A percentile compares a stretch with the other conserved stretches of the same genome.
These are phyloP conservation scores for Eimeria sp. DNA, from an alignment of 169 alveolate species.

Conservation along the genomic window DNA sequence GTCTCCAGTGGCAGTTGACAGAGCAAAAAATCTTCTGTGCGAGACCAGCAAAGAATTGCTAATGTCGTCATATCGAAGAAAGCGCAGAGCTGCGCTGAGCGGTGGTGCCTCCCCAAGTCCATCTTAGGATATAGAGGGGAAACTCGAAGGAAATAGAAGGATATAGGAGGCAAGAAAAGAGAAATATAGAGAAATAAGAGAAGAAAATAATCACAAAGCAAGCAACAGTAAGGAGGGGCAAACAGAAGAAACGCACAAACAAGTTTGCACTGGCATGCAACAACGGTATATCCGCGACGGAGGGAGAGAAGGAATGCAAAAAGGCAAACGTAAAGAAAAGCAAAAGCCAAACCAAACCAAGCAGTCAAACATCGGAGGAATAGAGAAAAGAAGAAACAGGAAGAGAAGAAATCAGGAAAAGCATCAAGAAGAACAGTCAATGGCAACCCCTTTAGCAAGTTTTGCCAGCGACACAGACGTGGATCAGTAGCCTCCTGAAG, in stretches of 20 bases:
- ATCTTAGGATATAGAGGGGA: neutral
- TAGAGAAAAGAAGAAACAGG: neutral
- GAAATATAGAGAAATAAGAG: neutral
- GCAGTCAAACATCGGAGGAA: neutral
- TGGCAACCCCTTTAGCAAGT: neutral
- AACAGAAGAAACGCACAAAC: neutral
- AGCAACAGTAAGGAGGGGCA: neutral
- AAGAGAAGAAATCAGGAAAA: neutral
- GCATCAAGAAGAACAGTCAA: neutral
- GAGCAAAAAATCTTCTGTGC: too few species aligned
- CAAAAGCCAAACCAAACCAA: neutral
- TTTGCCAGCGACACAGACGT: slow-evolving; percentile 10
- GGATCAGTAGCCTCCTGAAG: slow-evolving; percentile 20
- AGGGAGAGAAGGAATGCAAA: neutral
- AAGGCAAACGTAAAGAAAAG: neutral
- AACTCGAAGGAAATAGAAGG: neutral
- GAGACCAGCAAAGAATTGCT: too few species aligned
- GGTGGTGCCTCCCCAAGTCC: neutral
- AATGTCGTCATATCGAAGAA: too few species aligned
- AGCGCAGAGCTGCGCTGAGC: neutral
- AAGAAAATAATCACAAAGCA: neutral
- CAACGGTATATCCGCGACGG: neutral
- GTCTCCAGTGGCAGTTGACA: too few species aligned
- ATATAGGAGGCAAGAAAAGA: neutral
- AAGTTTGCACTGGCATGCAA: neutral